phyloP scores from a whole-genome alignment of 192 early-diverging fungal genomes.

The Linnemannia exigua region DNA sequence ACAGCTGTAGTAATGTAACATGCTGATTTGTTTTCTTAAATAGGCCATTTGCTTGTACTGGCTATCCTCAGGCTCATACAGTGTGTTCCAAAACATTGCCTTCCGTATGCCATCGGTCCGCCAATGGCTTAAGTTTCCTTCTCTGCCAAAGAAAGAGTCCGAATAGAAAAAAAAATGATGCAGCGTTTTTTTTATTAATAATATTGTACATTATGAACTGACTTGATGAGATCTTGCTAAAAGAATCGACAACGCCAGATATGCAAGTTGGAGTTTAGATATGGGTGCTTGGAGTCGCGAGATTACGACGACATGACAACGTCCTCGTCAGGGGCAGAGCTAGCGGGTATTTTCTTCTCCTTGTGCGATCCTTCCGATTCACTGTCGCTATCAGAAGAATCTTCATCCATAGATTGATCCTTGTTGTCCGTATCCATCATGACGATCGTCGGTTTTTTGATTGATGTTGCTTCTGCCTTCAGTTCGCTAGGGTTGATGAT shows the following conservation, averaged over 20 bases:
- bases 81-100: conserved; percentile 70
- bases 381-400: conserved; percentile 20
- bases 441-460: conserved; percentile 34
- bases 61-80: conserved; percentile 76
- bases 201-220: conserved; percentile 33
- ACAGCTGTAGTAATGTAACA: background rate
- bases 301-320: conserved; percentile 33
- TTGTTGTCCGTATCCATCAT: conserved; percentile 54
- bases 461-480: background rate
- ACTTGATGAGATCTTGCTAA: background rate
- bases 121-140: conserved; percentile 39
- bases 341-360: conserved; percentile 27
- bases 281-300: background rate
- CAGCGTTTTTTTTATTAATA: conserved; percentile 1
- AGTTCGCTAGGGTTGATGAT: conserved; percentile 34
- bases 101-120: conserved; percentile 66
- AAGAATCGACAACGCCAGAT: background rate
- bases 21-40: background rate
- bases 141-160: conserved; percentile 20
- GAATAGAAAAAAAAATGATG: conserved; percentile 17
- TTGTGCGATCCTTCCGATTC: conserved; percentile 11
- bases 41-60: conserved; percentile 80
- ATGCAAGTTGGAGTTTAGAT: background rate
- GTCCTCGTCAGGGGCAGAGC: conserved; percentile 23
- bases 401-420: background rate